A percentile compares a stretch with the other conserved stretches of the same genome.
These are phyloP conservation scores for Ailanthus altissimus DNA, from an alignment of 345 rosid species.

Conservation along the genomic window DNA sequence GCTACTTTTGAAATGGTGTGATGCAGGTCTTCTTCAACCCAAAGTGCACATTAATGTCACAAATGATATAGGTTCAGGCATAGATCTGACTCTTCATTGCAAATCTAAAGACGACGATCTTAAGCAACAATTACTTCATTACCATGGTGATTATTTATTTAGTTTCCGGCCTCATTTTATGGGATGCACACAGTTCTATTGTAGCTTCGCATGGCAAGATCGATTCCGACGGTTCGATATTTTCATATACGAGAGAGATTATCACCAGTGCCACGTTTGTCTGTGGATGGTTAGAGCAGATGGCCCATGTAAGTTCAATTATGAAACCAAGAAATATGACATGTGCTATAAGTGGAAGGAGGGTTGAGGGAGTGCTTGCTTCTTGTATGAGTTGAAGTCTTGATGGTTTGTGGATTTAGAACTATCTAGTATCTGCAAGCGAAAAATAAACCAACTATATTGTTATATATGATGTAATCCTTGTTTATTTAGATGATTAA, in stretches of 20 bases:
- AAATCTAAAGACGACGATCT: slow-evolving; percentile 6
- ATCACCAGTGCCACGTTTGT: background rate
- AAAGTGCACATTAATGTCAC: background rate
- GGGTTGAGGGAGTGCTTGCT: background rate
- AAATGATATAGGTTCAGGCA: background rate
- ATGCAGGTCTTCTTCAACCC: background rate
- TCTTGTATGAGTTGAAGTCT: no score
- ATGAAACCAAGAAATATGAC: background rate
- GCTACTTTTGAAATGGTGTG: background rate
- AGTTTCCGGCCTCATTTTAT: background rate
- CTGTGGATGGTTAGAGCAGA: background rate
- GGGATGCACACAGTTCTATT: background rate
- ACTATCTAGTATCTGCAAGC: no score
- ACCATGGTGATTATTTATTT: no score
- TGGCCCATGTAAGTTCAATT: background rate
- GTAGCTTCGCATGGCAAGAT: background rate
- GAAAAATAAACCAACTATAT: no score
- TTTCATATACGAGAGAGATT: background rate
- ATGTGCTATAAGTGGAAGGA: background rate
- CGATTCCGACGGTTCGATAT: background rate
- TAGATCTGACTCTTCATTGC: background rate
- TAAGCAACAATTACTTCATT: background rate
- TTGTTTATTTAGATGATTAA: no score
- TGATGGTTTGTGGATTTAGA: no score
- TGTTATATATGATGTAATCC: no score